Conservation (phyloP, 2,329 filamentous ascomycete species). For the Fusarium torreyae region DNA sequence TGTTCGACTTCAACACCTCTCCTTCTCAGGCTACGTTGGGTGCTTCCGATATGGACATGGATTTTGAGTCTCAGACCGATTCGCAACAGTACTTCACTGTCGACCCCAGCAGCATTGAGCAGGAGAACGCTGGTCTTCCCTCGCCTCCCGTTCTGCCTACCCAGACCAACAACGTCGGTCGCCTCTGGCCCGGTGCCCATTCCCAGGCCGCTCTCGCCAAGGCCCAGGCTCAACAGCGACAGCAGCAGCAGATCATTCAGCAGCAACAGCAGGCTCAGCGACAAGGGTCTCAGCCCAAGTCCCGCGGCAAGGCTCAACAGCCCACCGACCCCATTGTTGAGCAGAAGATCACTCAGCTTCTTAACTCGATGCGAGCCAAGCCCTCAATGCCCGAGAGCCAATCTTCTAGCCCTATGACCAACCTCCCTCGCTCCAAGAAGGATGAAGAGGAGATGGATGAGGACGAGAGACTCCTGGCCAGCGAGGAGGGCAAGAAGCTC, state of each 20-base stretch:
- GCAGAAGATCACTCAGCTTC: slow-evolving; percentile 92
- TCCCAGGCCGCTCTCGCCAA: slow-evolving; percentile 87
- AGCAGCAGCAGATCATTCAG: slow-evolving; percentile 72
- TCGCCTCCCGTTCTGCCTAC: slow-evolving; percentile 63
- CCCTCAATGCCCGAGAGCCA: slow-evolving; percentile 66
- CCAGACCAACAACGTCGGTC: slow-evolving; percentile 72
- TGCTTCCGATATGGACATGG: slow-evolving; percentile 77
- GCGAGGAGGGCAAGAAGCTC: slow-evolving; percentile 99
- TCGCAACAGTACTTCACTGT: slow-evolving; percentile 78
- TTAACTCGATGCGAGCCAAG: slow-evolving; percentile 92
- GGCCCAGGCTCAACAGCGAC: slow-evolving; percentile 78
- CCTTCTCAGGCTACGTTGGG: slow-evolving; percentile 73
- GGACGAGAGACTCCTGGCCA: slow-evolving; percentile 93
- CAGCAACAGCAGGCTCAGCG: slow-evolving; percentile 63
- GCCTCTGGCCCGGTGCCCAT: slow-evolving; percentile 94
- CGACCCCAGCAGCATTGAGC: slow-evolving; percentile 82
- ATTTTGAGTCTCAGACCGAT: slow-evolving; percentile 62
- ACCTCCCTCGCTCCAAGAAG: slow-evolving; percentile 84
- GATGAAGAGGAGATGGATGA: slow-evolving; percentile 99
- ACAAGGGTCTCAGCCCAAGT: slow-evolving; percentile 64
- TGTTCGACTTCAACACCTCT: slow-evolving; percentile 81
- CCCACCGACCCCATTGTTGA: slow-evolving; percentile 81
- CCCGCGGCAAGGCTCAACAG: slow-evolving; percentile 66
- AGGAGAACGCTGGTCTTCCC: slow-evolving; percentile 63
- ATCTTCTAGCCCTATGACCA: slow-evolving; percentile 68